Percentiles rank a stretch among this genome's conserved stretches.
phyloP scores from a whole-genome alignment of 257 asterid species.

The Linaria vulgaris region DNA sequence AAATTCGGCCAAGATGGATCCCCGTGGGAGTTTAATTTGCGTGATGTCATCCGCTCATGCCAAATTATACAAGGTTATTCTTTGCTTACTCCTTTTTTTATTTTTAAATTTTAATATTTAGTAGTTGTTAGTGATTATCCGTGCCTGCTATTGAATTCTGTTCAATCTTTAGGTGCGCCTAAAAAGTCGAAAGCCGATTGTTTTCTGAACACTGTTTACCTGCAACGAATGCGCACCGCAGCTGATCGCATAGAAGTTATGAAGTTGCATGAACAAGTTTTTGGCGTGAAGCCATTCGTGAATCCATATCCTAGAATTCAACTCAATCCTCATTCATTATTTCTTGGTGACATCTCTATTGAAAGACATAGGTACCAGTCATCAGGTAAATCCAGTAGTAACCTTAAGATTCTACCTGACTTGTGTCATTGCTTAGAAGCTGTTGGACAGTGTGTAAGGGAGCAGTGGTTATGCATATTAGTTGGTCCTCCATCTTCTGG shows the following conservation, averaged over 20 bases:
- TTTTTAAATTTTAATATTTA: no score
- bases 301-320: constrained; percentile 68
- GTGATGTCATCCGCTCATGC: constrained; percentile 93
- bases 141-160: constrained; percentile 21
- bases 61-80: constrained; percentile 70
- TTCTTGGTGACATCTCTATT: constrained; percentile 58
- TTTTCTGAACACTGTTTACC: constrained; percentile 78
- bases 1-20: constrained; percentile 91
- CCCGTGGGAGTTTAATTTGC: constrained; percentile 99
- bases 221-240: constrained; percentile 91
- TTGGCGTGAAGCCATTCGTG: constrained; percentile 60
- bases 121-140: constrained; percentile 22
- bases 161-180: constrained; percentile 50
- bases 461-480: constrained; percentile 92
- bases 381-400: constrained; percentile 41
- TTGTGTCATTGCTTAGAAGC: constrained; percentile 72
- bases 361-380: constrained; percentile 54
- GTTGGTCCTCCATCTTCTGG: constrained; percentile 94
- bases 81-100: constrained; percentile 16
- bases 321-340: constrained; percentile 48
- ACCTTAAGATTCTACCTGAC: constrained; percentile 73
- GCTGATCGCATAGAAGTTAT: constrained; percentile 74
- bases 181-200: constrained; percentile 51
- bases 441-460: constrained; percentile 62
- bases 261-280: constrained; percentile 63